Evolutionary conservation across 2,329 filamentous ascomycete genomes (phyloP).

Genomic region (Polytolypa hystricis): DNA sequence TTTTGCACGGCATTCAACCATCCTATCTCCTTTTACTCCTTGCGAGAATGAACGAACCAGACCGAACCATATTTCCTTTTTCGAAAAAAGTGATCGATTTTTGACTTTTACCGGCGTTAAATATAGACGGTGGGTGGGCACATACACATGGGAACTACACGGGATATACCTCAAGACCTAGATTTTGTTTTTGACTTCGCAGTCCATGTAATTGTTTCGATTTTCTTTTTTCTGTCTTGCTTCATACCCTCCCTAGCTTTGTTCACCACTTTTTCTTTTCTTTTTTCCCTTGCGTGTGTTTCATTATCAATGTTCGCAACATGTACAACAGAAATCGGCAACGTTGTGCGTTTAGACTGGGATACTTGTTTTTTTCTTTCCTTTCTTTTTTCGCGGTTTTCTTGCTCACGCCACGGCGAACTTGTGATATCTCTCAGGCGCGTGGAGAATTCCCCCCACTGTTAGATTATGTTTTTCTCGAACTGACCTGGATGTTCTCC

Average conservation of each 20-base stretch:
- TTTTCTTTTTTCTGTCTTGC: conserved; percentile 5
- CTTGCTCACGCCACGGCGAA: neutral
- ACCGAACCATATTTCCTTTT: too few relatives aligned
- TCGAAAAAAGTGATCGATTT: too few relatives aligned
- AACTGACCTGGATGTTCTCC: neutral
- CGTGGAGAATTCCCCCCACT: neutral
- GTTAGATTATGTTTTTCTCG: neutral
- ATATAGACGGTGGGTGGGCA: conserved; percentile 4
- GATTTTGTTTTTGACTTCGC: conserved; percentile 7
- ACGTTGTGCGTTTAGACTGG: too few relatives aligned
- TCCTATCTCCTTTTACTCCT: too few relatives aligned
- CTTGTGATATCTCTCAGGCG: neutral
- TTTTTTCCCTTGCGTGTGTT: neutral
- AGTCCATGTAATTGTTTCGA: conserved; percentile 10
- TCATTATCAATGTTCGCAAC: conserved; percentile 6
- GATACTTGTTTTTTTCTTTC: conserved; percentile 4
- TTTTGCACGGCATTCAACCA: too few relatives aligned
- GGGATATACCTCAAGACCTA: conserved; percentile 18
- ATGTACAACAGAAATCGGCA: neutral
- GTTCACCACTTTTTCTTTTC: conserved; percentile 4
- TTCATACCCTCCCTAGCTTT: conserved; percentile 8
- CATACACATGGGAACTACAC: conserved; percentile 8
- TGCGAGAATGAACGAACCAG: too few relatives aligned
- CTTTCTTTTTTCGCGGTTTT: neutral
- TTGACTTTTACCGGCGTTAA: conserved; percentile 5